Conservation (phyloP, 2,329 filamentous ascomycete genomes). For the Fusarium tjaetaba region DNA sequence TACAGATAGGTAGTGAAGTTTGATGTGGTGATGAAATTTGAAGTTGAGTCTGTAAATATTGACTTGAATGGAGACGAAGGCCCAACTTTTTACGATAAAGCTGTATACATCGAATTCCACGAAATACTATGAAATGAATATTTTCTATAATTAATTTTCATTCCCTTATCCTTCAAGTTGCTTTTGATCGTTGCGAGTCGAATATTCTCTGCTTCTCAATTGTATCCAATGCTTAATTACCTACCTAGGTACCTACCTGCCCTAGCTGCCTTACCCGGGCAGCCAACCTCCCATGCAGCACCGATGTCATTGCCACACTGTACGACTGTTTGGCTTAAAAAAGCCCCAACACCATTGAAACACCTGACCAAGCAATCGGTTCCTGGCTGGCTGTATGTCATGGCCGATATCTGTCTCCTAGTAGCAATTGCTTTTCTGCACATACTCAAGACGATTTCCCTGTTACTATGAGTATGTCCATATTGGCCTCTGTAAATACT, state of each 20-base stretch:
- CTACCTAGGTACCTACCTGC: neutral
- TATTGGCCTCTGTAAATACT: neutral
- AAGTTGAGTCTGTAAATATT: constrained; percentile 1
- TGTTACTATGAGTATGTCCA: neutral
- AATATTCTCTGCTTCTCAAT: neutral
- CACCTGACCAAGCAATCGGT: constrained; percentile 16
- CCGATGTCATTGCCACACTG: constrained; percentile 23
- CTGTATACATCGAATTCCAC: neutral
- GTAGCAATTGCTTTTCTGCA: neutral
- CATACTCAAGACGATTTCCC: neutral
- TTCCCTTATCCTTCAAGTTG: neutral
- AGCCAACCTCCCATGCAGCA: neutral
- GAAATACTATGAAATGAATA: neutral
- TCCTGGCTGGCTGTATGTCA: constrained; percentile 28
- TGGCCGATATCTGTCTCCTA: neutral
- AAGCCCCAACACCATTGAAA: neutral
- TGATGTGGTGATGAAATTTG: constrained; percentile 11
- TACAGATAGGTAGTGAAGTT: neutral
- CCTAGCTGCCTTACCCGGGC: neutral
- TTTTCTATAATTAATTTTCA: neutral
- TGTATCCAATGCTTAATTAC: neutral
- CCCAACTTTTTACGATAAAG: neutral
- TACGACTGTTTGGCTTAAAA: neutral
- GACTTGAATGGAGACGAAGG: neutral
- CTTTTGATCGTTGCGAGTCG: neutral